These are phyloP conservation scores for Funneliformis caledonium DNA, from an alignment of 371 early-diverging fungal genomes.

Conservation along the genomic window DNA sequence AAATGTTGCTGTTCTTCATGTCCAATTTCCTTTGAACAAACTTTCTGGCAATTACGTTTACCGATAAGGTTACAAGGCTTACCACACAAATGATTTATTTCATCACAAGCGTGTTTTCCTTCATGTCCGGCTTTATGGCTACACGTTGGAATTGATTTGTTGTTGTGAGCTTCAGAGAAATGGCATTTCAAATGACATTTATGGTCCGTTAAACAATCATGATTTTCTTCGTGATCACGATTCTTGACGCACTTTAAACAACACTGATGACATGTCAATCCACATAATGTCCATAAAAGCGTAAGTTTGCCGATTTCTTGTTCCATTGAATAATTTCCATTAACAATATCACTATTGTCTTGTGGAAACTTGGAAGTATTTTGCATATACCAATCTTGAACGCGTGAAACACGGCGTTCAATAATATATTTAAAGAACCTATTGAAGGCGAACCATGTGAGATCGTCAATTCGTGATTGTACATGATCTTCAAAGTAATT, in stretches of 20 bases:
- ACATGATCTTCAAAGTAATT: slow-evolving; percentile 3
- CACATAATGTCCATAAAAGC: slow-evolving; percentile 36
- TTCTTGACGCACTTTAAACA: slow-evolving; percentile 35
- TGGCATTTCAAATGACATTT: slow-evolving; percentile 41
- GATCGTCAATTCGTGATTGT: slow-evolving; percentile 12
- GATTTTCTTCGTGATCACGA: slow-evolving; percentile 38
- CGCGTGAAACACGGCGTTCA: slow-evolving; percentile 5
- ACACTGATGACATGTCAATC: slow-evolving; percentile 35
- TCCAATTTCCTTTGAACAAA: slow-evolving; percentile 30
- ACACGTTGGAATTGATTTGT: slow-evolving; percentile 34
- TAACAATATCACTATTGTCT: slow-evolving; percentile 33
- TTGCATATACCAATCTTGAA: slow-evolving; percentile 22
- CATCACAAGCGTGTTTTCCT: slow-evolving; percentile 21
- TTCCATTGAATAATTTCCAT: slow-evolving; percentile 3
- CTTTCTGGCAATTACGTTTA: slow-evolving; percentile 21
- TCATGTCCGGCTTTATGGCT: slow-evolving; percentile 36
- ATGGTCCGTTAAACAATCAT: slow-evolving; percentile 45
- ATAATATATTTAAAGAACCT: slow-evolving; percentile 32
- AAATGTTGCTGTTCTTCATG: slow-evolving; percentile 38
- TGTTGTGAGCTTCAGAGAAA: slow-evolving; percentile 35
- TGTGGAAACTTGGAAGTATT: slow-evolving; percentile 28
- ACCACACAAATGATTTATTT: slow-evolving; percentile 12
- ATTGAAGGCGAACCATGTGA: slow-evolving; percentile 1
- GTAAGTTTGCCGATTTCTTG: slow-evolving; percentile 24
- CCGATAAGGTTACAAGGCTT: neutral